phyloP scores from a whole-genome alignment of 371 early-diverging fungal genomes.

The Mortierella sp. region DNA sequence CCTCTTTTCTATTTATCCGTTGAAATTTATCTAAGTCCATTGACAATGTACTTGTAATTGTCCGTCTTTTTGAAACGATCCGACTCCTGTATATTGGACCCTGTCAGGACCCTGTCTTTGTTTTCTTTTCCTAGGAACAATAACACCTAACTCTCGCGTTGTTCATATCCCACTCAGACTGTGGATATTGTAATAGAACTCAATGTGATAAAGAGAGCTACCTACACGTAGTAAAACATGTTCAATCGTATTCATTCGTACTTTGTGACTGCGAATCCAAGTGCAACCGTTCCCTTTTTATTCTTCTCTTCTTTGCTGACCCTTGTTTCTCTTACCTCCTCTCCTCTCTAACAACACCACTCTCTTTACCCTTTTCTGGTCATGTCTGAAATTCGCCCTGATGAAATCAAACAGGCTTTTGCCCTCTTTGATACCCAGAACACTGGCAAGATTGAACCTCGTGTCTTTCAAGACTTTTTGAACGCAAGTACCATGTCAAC shows the following conservation, averaged over 20 bases:
- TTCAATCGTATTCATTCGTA: not conserved
- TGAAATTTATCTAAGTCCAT: too few relatives aligned
- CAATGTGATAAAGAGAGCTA: too few relatives aligned
- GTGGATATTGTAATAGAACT: too few relatives aligned
- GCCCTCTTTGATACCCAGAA: conserved; percentile 89
- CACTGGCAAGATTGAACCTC: conserved; percentile 82
- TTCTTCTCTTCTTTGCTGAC: not conserved
- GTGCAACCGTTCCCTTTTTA: not conserved
- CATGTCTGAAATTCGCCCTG: conserved; percentile 49
- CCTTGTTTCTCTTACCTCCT: not conserved
- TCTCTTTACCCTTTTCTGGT: not conserved
- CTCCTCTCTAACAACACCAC: not conserved
- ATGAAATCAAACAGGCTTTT: conserved; percentile 89
- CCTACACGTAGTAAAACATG: too few relatives aligned
- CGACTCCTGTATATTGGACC: too few relatives aligned
- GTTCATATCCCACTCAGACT: too few relatives aligned
- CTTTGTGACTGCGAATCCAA: not conserved
- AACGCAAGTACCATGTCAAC: conserved; percentile 15
- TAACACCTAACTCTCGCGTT: too few relatives aligned
- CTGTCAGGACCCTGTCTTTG: too few relatives aligned
- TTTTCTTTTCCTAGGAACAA: too few relatives aligned
- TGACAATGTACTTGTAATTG: too few relatives aligned
- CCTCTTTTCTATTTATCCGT: too few relatives aligned
- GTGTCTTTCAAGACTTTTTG: conserved; percentile 69
- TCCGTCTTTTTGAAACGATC: too few relatives aligned